phyloP scores from a whole-genome alignment of 2,329 filamentous ascomycete species.

The Fonsecaea pedrosoi region DNA sequence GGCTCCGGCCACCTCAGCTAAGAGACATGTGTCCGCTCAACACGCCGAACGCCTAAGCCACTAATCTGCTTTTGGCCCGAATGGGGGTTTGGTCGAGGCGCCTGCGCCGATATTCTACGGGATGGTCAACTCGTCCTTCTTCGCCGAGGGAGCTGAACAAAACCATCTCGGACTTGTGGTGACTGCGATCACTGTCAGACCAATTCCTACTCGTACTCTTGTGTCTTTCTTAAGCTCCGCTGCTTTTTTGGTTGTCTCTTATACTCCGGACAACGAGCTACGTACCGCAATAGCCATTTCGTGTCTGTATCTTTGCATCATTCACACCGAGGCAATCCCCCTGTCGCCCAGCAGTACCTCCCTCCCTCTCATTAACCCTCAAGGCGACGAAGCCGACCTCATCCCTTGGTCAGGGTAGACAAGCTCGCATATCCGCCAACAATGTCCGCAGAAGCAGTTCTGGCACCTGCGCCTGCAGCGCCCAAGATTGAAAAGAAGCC shows the following conservation, averaged over 20 bases:
- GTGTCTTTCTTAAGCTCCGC: conserved; percentile 20
- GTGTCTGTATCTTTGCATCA: conserved; percentile 12
- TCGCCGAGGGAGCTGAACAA: conserved; percentile 25
- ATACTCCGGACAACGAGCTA: conserved; percentile 1
- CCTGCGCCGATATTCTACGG: conserved; percentile 15
- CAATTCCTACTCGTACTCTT: conserved; percentile 4
- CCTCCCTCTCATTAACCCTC: conserved; percentile 16
- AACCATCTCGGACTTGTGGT: conserved; percentile 8
- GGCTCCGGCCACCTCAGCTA: background rate
- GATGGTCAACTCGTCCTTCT: conserved; percentile 11
- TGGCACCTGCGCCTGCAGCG: conserved; percentile 37
- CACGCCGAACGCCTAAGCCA: conserved; percentile 17
- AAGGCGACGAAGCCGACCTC: conserved; percentile 59
- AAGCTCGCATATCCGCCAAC: conserved; percentile 60
- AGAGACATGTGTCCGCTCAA: conserved; percentile 17
- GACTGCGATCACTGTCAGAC: conserved; percentile 13
- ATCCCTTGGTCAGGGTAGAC: conserved; percentile 98
- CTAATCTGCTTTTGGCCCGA: conserved; percentile 27
- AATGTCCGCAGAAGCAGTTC: conserved; percentile 62
- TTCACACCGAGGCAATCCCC: background rate
- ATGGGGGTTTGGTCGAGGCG: conserved; percentile 17
- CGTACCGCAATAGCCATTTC: background rate
- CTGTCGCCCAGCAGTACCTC: conserved; percentile 2
- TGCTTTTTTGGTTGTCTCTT: conserved; percentile 1
- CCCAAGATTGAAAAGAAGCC: conserved; percentile 92